These are phyloP conservation scores for Cylindrodendrum hubeiense DNA, from an alignment of 2,329 filamentous ascomycete genomes.

Conservation along the genomic window DNA sequence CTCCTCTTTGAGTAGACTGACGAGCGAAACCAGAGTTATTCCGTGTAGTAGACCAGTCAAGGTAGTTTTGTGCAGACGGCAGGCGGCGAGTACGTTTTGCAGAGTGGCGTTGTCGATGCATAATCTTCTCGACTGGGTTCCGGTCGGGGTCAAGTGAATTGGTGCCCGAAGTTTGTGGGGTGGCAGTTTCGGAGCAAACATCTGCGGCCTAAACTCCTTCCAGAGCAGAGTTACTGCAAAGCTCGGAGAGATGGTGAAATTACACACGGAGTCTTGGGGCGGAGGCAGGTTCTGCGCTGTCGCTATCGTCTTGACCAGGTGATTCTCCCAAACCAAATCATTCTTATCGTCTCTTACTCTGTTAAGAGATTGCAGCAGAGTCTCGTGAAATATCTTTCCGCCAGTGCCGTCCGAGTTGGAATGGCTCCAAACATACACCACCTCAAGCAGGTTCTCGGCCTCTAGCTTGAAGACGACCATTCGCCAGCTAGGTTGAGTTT, in stretches of 20 bases:
- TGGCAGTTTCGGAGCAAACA: neutral
- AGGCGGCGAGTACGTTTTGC: constrained; percentile 31
- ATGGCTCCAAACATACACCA: constrained; percentile 29
- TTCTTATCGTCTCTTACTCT: neutral
- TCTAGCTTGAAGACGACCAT: constrained; percentile 1
- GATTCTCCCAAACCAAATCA: neutral
- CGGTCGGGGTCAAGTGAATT: constrained; percentile 10
- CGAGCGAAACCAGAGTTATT: constrained; percentile 32
- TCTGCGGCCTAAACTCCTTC: constrained; percentile 22
- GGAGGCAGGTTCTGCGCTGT: constrained; percentile 22
- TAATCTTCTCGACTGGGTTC: constrained; percentile 29
- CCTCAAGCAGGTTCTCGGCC: constrained; percentile 8
- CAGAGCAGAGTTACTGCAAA: constrained; percentile 15
- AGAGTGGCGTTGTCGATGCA: constrained; percentile 20
- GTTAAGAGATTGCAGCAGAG: constrained; percentile 24
- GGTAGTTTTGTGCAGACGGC: constrained; percentile 40
- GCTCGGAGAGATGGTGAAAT: constrained; percentile 16
- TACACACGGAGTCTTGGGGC: constrained; percentile 26
- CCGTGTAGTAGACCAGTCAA: constrained; percentile 42
- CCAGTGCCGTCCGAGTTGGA: constrained; percentile 23
- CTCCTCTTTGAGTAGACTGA: constrained; percentile 21
- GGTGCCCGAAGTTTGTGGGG: constrained; percentile 31
- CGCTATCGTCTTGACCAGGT: constrained; percentile 3
- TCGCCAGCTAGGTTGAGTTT: constrained; percentile 13
- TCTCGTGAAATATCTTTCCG: constrained; percentile 30